phyloP scores from a whole-genome alignment of 805 yeast species.

The Zygoascus flipseniorum region DNA sequence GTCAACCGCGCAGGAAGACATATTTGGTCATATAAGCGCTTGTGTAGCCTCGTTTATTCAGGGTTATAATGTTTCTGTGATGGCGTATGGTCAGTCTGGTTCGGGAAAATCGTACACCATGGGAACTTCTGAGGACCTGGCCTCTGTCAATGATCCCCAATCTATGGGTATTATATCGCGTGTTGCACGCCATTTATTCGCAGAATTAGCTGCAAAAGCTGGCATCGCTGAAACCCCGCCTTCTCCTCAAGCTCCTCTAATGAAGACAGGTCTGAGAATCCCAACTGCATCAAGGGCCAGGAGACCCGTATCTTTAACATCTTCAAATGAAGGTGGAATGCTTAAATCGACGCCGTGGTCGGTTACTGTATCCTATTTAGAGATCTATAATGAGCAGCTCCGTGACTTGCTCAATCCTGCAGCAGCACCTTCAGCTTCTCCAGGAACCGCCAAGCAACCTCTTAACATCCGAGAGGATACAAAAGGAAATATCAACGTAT shows the following conservation, averaged over 20 bases:
- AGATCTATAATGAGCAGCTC: conserved; percentile 64
- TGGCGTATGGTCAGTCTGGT: conserved; percentile 30
- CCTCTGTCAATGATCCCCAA: conserved; percentile 34
- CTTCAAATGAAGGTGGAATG: not conserved
- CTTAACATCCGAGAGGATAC: conserved; percentile 45
- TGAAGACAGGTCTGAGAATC: not conserved
- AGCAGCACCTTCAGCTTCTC: not conserved
- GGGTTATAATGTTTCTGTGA: conserved; percentile 21
- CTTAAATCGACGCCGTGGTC: conserved; percentile 5
- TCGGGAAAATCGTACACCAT: conserved; percentile 34
- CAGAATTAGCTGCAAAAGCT: not conserved
- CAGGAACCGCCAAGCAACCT: not conserved
- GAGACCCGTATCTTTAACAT: not conserved
- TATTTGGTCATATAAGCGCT: conserved; percentile 10
- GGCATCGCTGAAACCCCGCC: not conserved
- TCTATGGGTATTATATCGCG: conserved; percentile 54
- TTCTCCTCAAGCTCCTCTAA: not conserved
- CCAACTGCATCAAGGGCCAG: not conserved
- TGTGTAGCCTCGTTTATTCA: conserved; percentile 11
- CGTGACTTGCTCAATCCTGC: conserved; percentile 41
- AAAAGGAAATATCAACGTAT: conserved; percentile 52
- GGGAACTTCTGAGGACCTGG: conserved; percentile 26
- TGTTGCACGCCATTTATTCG: conserved; percentile 13
- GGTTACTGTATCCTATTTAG: conserved; percentile 44
- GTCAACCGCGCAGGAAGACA: conserved; percentile 14